Percentiles rank a stretch among this genome's conserved stretches.
Evolutionary conservation across 23 red algal genomes (phyloP).

Genomic region (Pyropia haitanensis): DNA sequence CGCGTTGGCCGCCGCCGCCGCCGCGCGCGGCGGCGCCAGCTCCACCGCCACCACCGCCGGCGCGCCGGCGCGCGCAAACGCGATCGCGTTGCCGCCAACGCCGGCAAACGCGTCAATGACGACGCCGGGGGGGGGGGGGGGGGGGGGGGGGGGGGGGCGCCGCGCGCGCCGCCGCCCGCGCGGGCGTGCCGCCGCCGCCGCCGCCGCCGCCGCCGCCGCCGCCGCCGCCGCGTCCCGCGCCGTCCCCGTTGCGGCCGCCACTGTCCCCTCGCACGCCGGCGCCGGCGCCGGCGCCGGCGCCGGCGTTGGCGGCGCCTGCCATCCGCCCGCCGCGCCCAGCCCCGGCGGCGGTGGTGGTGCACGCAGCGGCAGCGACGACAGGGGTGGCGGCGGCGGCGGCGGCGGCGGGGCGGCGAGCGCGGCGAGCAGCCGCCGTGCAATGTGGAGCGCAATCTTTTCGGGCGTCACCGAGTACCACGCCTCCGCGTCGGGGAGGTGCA

Average conservation of each 20-base stretch:
- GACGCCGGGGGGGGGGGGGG: background rate
- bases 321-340: no score
- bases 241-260: no score
- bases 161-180: no score
- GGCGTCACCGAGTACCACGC: slow-evolving; percentile 82
- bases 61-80: slow-evolving; percentile 46
- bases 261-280: no score
- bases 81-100: slow-evolving; percentile 79
- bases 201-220: no score
- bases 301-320: no score
- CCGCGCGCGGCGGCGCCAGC: slow-evolving; percentile 3
- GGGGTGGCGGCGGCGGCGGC: background rate
- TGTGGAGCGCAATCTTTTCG: slow-evolving; percentile 86
- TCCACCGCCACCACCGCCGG: slow-evolving; percentile 73
- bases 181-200: no score
- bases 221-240: no score
- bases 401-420: background rate
- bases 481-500: slow-evolving; percentile 45
- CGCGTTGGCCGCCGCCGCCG: slow-evolving; percentile 62
- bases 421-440: slow-evolving; percentile 57
- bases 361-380: no score
- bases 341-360: no score
- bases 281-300: no score
- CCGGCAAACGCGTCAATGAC: slow-evolving; percentile 73
- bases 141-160: no score